Percentiles rank a stretch among this genome's conserved stretches.
These are phyloP conservation scores for Colletotrichum eleusines DNA, from an alignment of 2,329 filamentous ascomycete species.

Conservation along the genomic window DNA sequence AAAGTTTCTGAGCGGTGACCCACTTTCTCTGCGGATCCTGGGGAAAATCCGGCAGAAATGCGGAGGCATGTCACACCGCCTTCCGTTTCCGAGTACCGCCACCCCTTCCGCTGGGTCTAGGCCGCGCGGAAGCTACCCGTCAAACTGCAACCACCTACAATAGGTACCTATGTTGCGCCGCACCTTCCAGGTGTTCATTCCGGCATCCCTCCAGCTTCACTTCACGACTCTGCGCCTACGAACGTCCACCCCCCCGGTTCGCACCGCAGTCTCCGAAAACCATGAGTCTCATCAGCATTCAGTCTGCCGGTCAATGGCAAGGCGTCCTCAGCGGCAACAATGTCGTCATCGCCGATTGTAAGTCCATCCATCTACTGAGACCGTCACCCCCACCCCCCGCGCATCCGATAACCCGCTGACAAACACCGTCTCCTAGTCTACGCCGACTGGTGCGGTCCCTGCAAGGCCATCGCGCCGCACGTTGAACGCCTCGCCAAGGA, in stretches of 20 bases:
- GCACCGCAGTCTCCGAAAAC: constrained; percentile 30
- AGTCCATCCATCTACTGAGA: constrained; percentile 53
- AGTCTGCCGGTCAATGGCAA: constrained; percentile 78
- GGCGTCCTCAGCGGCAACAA: constrained; percentile 77
- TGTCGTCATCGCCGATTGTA: constrained; percentile 92
- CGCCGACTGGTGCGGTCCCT: constrained; percentile 94
- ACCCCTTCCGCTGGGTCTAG: constrained; percentile 34
- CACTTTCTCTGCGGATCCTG: constrained; percentile 30
- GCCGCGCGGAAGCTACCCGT: constrained; percentile 24
- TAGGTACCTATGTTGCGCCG: neutral
- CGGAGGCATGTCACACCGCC: constrained; percentile 43
- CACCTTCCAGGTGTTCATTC: constrained; percentile 7
- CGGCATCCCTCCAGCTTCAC: neutral
- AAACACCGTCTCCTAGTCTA: constrained; percentile 73
- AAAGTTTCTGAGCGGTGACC: constrained; percentile 37
- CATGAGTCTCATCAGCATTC: constrained; percentile 68
- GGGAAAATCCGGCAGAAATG: constrained; percentile 46
- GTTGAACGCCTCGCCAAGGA: constrained; percentile 87
- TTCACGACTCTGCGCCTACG: constrained; percentile 20
- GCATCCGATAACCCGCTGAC: constrained; percentile 37
- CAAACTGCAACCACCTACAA: neutral
- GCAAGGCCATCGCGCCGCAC: constrained; percentile 89
- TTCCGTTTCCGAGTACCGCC: constrained; percentile 34
- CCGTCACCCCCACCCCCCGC: constrained; percentile 13
- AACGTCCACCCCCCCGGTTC: constrained; percentile 11